Evolutionary conservation across 371 early-diverging fungal genomes (phyloP), one percentile per base, ranked within the genome.

Genomic region (Saksenaea vasiformis): DNA sequence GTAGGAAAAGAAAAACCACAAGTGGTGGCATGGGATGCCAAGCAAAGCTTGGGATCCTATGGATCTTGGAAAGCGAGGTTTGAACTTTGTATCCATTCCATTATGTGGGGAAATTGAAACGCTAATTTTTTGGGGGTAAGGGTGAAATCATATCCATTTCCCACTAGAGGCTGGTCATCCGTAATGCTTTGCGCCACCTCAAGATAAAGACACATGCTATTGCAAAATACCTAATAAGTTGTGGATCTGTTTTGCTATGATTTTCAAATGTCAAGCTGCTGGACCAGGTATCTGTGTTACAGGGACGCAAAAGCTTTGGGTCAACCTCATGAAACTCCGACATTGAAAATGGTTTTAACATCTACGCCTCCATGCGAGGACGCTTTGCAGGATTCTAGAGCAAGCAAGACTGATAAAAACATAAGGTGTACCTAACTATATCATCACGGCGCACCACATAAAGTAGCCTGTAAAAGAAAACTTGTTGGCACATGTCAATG

Each of bases 71-170:
- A 14, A 44, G 5, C 7, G 8, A 15, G 19, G 19, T n/a, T 17
- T 44, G 44, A 44, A 17, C 44, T 44, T 15, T 44, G 14, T 24
- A 19, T 44, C 19, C 19, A n/a, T 44, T 44, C 51, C 51, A 22
- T 17, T 10, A 47, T 47, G 51, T 47, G 51, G 51, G 51, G 44
- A n/a, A 37, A 44, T 44, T 44, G 44, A 44, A 44, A 44, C 44
- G 22, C 24, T 22, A 22, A 8, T 22, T 22, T 47, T 47, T 47
- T 47, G 17, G 51, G 51, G 51, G 51, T 4, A 47, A 22, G 22
- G 51, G 51, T 19, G 51, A 47, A 47, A 47, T 47, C 51, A 47
- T 22, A 22, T 47, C 51, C 2, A 47, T 47, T 47, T 47, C 51
- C 51, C 51, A 22, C 51, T 22, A 19, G 5, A 47, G 10, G 11